phyloP scores from a whole-genome alignment of 306 rosid species.

The Fagus crenata region DNA sequence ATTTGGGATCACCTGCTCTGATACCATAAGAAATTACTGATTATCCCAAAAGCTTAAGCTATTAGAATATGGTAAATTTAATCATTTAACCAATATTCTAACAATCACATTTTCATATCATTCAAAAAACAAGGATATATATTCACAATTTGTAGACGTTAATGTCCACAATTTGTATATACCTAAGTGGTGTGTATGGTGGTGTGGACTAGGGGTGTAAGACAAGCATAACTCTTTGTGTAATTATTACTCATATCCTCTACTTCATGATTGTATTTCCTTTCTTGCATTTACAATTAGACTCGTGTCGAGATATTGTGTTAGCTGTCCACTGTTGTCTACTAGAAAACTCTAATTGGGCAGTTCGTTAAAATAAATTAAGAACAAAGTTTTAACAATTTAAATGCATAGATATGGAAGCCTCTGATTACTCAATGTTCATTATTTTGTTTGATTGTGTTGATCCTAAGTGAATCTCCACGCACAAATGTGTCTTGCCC shows the following conservation, averaged over 20 bases:
- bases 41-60: no score
- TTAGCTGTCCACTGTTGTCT: conserved; percentile 7
- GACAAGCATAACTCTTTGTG: neutral
- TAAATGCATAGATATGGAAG: no score
- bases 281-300: conserved; percentile 1
- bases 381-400: conserved; percentile 1
- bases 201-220: no score
- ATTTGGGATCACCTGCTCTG: no score
- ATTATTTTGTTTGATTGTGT: conserved; percentile 4
- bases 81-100: no score
- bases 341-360: neutral
- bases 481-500: conserved; percentile 6
- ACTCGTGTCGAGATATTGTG: neutral
- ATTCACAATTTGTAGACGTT: no score
- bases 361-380: neutral
- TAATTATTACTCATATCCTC: neutral
- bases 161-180: no score
- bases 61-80: no score
- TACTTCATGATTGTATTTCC: neutral
- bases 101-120: no score
- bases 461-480: neutral
- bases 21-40: no score
- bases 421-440: neutral
- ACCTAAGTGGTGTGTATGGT: no score
- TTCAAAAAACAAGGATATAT: no score